Evolutionary conservation across 164 flowering plant genomes (phyloP).

Genomic region (Euptelea pleiosperma): DNA sequence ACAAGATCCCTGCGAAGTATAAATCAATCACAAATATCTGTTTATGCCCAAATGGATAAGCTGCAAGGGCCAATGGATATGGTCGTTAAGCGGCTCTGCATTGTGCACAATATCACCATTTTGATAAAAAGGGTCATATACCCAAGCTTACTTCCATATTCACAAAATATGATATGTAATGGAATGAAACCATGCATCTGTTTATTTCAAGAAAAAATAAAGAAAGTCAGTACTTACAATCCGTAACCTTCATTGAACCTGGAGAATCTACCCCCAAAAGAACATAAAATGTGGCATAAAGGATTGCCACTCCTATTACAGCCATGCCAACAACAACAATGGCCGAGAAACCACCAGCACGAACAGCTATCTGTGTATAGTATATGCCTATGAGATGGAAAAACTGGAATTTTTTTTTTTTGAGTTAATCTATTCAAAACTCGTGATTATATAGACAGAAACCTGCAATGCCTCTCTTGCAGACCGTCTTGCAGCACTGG

Average conservation of each 20-base stretch:
- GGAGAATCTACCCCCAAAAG: constrained; percentile 80
- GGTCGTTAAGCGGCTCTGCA: too few relatives aligned
- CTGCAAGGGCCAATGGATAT: too few relatives aligned
- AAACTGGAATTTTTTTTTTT: neutral
- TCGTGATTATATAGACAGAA: constrained; percentile 4
- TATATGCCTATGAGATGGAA: constrained; percentile 10
- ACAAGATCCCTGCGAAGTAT: too few relatives aligned
- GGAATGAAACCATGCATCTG: neutral
- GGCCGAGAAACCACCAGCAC: constrained; percentile 99
- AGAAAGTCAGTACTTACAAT: constrained; percentile 55
- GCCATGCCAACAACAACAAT: constrained; percentile 96
- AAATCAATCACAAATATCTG: too few relatives aligned
- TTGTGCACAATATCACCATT: too few relatives aligned
- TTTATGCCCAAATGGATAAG: too few relatives aligned
- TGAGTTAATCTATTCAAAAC: neutral
- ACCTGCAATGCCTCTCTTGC: constrained; percentile 99
- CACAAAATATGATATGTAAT: neutral
- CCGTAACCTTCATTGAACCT: constrained; percentile 92
- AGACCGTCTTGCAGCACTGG: constrained; percentile 99
- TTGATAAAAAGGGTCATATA: too few relatives aligned
- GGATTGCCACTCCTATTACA: constrained; percentile 84
- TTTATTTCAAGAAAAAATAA: neutral
- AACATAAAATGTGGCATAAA: constrained; percentile 86
- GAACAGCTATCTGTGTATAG: constrained; percentile 76
- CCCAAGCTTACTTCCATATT: too few relatives aligned